These are phyloP conservation scores for Bertia moriformis DNA, from an alignment of 2,329 filamentous ascomycete genomes.

Conservation along the genomic window DNA sequence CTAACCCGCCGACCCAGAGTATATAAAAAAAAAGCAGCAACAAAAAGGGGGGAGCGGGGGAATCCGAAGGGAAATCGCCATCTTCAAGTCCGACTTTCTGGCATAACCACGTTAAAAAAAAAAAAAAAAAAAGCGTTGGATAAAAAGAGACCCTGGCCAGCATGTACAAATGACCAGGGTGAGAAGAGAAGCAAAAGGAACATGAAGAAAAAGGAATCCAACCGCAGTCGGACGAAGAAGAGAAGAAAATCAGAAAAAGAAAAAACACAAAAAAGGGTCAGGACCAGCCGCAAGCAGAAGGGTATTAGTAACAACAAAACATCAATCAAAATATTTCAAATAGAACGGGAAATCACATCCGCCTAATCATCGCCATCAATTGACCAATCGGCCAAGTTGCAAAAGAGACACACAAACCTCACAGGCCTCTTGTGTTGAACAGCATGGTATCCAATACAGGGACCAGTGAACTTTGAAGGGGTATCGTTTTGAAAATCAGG, in stretches of 20 bases:
- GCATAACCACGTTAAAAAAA: conserved; percentile 1
- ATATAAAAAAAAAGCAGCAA: neutral
- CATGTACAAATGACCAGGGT: neutral
- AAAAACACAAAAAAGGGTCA: neutral
- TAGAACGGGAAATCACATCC: too few species aligned
- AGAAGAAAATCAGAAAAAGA: neutral
- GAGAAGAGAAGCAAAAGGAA: neutral
- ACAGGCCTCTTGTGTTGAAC: too few species aligned
- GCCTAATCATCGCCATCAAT: too few species aligned
- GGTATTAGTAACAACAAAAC: neutral
- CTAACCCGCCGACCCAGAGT: neutral
- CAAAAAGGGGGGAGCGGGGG: too few species aligned
- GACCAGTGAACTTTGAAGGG: too few species aligned
- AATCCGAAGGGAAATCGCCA: neutral
- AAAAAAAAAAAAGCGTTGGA: too few species aligned
- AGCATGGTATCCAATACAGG: too few species aligned
- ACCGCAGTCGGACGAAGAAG: too few species aligned
- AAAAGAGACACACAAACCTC: too few species aligned
- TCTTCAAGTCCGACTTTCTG: neutral
- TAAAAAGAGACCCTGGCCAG: conserved; percentile 1
- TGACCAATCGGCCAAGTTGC: too few species aligned
- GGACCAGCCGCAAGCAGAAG: conserved; percentile 1
- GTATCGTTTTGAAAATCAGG: too few species aligned
- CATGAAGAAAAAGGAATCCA: neutral
- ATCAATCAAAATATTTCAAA: neutral